A percentile compares a stretch with the other conserved stretches of the same genome.
phyloP scores from a whole-genome alignment of 257 asterid genomes.

The Ajuga chamaepitys region DNA sequence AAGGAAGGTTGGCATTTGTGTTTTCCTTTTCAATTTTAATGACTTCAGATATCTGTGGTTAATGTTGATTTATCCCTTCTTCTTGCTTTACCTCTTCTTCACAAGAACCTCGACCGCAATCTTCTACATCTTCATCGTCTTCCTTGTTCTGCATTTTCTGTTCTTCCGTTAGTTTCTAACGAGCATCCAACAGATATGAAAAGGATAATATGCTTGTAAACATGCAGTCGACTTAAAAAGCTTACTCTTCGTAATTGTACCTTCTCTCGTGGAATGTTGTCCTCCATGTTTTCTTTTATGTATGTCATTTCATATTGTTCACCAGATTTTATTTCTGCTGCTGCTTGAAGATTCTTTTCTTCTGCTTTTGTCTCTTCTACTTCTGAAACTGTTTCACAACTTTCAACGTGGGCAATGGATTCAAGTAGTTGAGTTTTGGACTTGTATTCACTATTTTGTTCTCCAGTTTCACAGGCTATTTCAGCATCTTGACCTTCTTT shows the following conservation, averaged over 20 bases:
- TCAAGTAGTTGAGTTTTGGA: constrained; percentile 18
- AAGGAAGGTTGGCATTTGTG: background rate
- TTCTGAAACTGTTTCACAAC: constrained; percentile 12
- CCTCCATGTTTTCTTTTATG: constrained; percentile 17
- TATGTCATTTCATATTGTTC: constrained; percentile 11
- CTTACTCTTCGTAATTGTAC: constrained; percentile 16
- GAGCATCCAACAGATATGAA: background rate
- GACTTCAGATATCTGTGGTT: constrained; percentile 1
- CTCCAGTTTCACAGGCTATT: constrained; percentile 9
- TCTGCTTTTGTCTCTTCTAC: constrained; percentile 13
- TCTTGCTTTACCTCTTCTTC: constrained; percentile 25
- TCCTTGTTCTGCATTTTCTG: constrained; percentile 20
- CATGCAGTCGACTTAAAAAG: background rate
- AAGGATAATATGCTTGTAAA: constrained; percentile 1
- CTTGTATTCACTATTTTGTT: constrained; percentile 9
- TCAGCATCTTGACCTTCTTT: constrained; percentile 15
- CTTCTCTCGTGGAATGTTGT: constrained; percentile 12
- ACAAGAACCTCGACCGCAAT: constrained; percentile 12
- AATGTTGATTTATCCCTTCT: constrained; percentile 5
- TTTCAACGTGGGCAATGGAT: constrained; percentile 19
- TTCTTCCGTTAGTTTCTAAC: constrained; percentile 11
- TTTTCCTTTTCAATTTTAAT: background rate
- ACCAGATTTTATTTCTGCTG: constrained; percentile 7
- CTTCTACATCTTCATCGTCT: constrained; percentile 20
- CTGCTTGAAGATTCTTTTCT: constrained; percentile 22